phyloP scores from a whole-genome alignment of 129 eudicot genomes.

The Scalesia atractyloides region DNA sequence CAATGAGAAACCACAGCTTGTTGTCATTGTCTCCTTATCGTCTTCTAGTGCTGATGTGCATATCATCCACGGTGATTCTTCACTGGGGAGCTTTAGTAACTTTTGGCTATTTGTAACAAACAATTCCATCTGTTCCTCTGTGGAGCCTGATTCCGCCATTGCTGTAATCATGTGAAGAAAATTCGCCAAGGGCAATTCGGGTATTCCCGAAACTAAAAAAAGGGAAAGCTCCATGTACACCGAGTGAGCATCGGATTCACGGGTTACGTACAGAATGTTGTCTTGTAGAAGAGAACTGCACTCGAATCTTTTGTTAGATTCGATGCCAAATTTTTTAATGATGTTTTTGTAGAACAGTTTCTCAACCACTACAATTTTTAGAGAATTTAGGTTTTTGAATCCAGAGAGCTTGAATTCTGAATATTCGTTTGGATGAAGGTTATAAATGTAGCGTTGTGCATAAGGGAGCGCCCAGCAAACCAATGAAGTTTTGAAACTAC shows the following conservation, averaged over 20 bases:
- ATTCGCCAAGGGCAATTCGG: constrained; percentile 76
- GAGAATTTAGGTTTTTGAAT: constrained; percentile 29
- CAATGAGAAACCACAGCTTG: constrained; percentile 23
- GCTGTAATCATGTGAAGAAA: constrained; percentile 85
- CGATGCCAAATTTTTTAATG: constrained; percentile 38
- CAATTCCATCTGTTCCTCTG: constrained; percentile 67
- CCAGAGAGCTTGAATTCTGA: constrained; percentile 52
- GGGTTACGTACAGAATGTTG: constrained; percentile 56
- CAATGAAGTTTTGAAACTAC: constrained; percentile 50
- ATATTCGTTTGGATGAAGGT: constrained; percentile 56
- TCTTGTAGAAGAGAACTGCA: constrained; percentile 71
- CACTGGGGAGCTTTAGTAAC: constrained; percentile 63
- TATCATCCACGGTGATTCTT: constrained; percentile 66
- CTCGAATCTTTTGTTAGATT: constrained; percentile 56
- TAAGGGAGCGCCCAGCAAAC: constrained; percentile 77
- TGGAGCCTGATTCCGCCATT: constrained; percentile 81
- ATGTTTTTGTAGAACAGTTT: constrained; percentile 63
- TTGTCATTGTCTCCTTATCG: constrained; percentile 24
- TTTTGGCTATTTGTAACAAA: constrained; percentile 77
- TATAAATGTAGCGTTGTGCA: constrained; percentile 76
- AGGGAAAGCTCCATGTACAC: constrained; percentile 75
- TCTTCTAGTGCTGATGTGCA: constrained; percentile 32
- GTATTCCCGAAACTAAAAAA: constrained; percentile 50
- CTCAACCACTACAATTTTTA: constrained; percentile 66
- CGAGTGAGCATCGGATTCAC: constrained; percentile 66